Percentiles rank a stretch among this genome's conserved stretches.
These are phyloP conservation scores for Plasmodium blacklocki DNA, from an alignment of 169 alveolate species.

Conservation along the genomic window DNA sequence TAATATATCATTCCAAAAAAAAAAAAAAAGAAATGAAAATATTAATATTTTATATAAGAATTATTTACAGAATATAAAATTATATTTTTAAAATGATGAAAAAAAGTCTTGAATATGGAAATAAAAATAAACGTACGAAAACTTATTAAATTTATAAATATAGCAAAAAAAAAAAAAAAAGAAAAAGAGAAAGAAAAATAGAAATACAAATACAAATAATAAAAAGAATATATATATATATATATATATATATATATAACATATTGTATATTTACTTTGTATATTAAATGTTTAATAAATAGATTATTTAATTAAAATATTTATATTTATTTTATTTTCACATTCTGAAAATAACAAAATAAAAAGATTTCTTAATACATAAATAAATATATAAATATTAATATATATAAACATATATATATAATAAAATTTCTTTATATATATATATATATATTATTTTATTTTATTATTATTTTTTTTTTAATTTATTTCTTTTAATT, in stretches of 20 bases:
- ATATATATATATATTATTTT: constrained; percentile 1
- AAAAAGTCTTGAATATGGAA: too few relatives aligned
- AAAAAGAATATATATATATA: neutral
- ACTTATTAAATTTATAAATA: too few relatives aligned
- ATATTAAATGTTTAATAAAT: neutral
- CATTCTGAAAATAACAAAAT: too few relatives aligned
- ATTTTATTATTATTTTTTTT: too few relatives aligned
- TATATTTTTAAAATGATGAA: too few relatives aligned
- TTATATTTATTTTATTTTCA: neutral
- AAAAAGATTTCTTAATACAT: neutral
- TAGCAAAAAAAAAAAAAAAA: too few relatives aligned
- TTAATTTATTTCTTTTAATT: neutral
- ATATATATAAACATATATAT: neutral
- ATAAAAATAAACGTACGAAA: too few relatives aligned
- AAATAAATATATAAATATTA: neutral
- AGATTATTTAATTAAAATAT: neutral
- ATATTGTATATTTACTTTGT: neutral
- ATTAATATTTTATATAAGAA: too few relatives aligned
- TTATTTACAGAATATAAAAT: too few relatives aligned
- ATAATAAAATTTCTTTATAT: neutral
- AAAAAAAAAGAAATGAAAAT: too few relatives aligned
- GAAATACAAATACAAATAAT: neutral
- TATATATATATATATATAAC: neutral
- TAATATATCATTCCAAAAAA: too few relatives aligned
- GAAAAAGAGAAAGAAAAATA: too few relatives aligned